Percentiles rank a stretch among this genome's conserved stretches.
Evolutionary conservation across 208 protist species (phyloP).

Genomic region (Trypanosoma melophagium): DNA sequence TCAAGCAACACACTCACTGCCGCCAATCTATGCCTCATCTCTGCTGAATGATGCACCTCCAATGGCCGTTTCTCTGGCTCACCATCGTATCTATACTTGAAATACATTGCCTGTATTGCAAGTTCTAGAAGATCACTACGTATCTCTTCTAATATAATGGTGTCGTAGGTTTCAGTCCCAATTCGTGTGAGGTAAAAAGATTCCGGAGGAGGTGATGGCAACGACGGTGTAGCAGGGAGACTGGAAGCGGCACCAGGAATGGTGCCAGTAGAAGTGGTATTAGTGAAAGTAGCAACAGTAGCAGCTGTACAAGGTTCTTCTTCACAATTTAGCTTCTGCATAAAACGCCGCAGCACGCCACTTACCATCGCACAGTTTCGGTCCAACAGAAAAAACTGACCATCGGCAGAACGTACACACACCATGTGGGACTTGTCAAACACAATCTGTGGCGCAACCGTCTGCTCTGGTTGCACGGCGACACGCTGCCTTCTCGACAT

Average conservation of each 20-base stretch:
- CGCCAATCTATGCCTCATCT: conserved; percentile 36
- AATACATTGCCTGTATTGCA: conserved; percentile 59
- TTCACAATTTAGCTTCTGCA: conserved; percentile 13
- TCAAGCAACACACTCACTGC: conserved; percentile 44
- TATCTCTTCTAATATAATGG: conserved; percentile 53
- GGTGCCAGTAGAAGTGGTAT: neutral
- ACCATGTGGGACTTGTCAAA: conserved; percentile 51
- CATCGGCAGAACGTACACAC: conserved; percentile 52
- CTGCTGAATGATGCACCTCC: conserved; percentile 17
- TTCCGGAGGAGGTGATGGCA: neutral
- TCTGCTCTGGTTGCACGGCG: conserved; percentile 8
- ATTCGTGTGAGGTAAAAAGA: conserved; percentile 4
- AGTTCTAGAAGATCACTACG: conserved; percentile 40
- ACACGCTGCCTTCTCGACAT: conserved; percentile 19
- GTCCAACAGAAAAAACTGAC: conserved; percentile 62
- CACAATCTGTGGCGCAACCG: conserved; percentile 17
- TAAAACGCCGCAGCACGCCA: conserved; percentile 27
- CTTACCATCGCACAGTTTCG: conserved; percentile 74
- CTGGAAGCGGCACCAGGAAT: neutral
- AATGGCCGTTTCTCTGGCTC: conserved; percentile 54
- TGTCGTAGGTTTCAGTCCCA: conserved; percentile 39
- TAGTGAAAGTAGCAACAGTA: neutral
- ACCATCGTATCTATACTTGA: conserved; percentile 67
- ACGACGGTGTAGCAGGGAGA: no score
- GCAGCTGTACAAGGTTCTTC: neutral